These are phyloP conservation scores for Entomortierella beljakovae DNA, from an alignment of 192 early-diverging fungal genomes.

Conservation along the genomic window DNA sequence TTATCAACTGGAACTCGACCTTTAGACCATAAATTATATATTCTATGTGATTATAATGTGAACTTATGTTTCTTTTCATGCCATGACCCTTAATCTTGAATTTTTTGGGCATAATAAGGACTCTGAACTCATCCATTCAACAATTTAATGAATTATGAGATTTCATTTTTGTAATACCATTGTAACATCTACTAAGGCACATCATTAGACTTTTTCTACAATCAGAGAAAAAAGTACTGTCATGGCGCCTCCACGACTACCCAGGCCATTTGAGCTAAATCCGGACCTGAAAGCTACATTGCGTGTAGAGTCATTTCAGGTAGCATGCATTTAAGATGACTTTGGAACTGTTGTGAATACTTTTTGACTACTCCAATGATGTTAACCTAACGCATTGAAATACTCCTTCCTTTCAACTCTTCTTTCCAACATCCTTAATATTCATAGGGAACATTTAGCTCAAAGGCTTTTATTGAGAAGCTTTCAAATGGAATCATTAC, in stretches of 20 bases:
- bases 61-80: too few species aligned
- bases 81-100: too few species aligned
- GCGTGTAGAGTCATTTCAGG: slow-evolving; percentile 61
- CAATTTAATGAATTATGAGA: too few species aligned
- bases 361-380: too few species aligned
- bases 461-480: slow-evolving; percentile 37
- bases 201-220: not conserved
- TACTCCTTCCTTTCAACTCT: too few species aligned
- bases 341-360: too few species aligned
- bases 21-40: too few species aligned
- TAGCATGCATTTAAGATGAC: slow-evolving; percentile 33
- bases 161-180: not conserved
- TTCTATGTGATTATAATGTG: too few species aligned
- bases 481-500: slow-evolving; percentile 43
- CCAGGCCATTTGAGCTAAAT: slow-evolving; percentile 57
- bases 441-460: slow-evolving; percentile 42
- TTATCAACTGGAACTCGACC: too few species aligned
- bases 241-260: slow-evolving; percentile 40
- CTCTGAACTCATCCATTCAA: not conserved
- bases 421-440: too few species aligned
- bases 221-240: not conserved
- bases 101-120: not conserved
- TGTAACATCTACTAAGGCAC: not conserved
- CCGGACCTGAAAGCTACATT: slow-evolving; percentile 56
- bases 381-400: too few species aligned